These are phyloP conservation scores for Aspergillus nomiae DNA, from an alignment of 2,329 filamentous ascomycete genomes.

Conservation along the genomic window DNA sequence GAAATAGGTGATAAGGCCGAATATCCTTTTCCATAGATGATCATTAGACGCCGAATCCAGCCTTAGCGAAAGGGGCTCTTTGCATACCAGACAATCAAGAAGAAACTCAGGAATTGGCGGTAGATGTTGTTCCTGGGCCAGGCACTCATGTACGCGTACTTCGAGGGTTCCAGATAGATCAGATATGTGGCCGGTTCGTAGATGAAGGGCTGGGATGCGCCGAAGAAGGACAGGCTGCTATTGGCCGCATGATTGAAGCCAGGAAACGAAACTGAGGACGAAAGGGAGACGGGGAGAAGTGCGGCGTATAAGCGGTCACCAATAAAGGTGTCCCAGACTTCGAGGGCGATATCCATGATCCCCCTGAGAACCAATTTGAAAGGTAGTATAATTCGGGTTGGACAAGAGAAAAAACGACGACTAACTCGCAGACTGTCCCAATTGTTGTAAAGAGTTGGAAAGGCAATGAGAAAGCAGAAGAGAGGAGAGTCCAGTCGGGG, in stretches of 20 bases:
- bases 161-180: slow-evolving; percentile 68
- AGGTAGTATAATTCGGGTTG: not conserved
- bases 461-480: not conserved
- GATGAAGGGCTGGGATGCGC: slow-evolving; percentile 45
- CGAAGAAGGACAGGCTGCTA: slow-evolving; percentile 57
- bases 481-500: not conserved
- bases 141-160: slow-evolving; percentile 77
- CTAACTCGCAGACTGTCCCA: not conserved
- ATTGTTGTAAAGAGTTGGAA: not conserved
- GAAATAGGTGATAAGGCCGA: slow-evolving; percentile 83
- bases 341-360: slow-evolving; percentile 87
- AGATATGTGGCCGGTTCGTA: slow-evolving; percentile 74
- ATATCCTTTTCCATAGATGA: slow-evolving; percentile 62
- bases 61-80: not conserved
- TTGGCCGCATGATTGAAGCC: slow-evolving; percentile 57
- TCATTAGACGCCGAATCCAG: slow-evolving; percentile 8
- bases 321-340: slow-evolving; percentile 77
- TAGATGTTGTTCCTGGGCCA: slow-evolving; percentile 76
- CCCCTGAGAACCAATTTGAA: not conserved
- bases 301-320: slow-evolving; percentile 78
- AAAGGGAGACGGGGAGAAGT: slow-evolving; percentile 62
- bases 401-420: not conserved
- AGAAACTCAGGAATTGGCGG: slow-evolving; percentile 75
- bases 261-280: slow-evolving; percentile 57
- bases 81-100: slow-evolving; percentile 80